Percentiles rank a stretch among this genome's conserved stretches.
Conservation (phyloP, 1,284 basidiomycete genomes). For the Bothia castanella region DNA sequence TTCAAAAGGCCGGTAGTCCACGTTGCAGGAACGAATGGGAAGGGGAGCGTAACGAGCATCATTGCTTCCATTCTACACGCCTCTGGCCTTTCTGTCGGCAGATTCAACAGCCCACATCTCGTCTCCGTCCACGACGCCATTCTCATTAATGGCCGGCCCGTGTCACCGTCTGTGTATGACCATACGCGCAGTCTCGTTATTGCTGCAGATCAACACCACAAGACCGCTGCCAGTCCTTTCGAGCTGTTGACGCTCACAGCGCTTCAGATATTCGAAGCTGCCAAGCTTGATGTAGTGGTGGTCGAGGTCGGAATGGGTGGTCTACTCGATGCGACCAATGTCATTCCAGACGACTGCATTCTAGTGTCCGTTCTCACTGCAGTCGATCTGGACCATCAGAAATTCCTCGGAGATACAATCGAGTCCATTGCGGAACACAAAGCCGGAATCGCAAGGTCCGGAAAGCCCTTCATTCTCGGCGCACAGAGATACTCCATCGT, state of each 20-base stretch:
- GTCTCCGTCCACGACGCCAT: slow-evolving; percentile 78
- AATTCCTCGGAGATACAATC: slow-evolving; percentile 79
- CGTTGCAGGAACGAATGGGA: slow-evolving; percentile 95
- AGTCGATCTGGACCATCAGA: slow-evolving; percentile 92
- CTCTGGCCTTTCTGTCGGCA: slow-evolving; percentile 60
- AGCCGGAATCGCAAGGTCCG: slow-evolving; percentile 71
- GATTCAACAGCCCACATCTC: slow-evolving; percentile 94
- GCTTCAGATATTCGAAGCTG: slow-evolving; percentile 66
- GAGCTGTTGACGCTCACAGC: slow-evolving; percentile 84
- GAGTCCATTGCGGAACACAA: slow-evolving; percentile 81
- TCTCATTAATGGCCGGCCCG: slow-evolving; percentile 57
- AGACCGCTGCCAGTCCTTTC: slow-evolving; percentile 65
- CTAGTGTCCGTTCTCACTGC: slow-evolving; percentile 79
- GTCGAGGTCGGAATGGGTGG: slow-evolving; percentile 97
- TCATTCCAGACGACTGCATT: slow-evolving; percentile 67
- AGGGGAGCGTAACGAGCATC: slow-evolving; percentile 87
- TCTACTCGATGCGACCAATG: slow-evolving; percentile 89
- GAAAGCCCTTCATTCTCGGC: slow-evolving; percentile 73
- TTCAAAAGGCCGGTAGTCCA: slow-evolving; percentile 85
- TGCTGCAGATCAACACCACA: slow-evolving; percentile 43
- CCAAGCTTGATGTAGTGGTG: slow-evolving; percentile 74
- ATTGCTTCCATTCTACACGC: slow-evolving; percentile 71
- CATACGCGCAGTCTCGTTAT: slow-evolving; percentile 51
- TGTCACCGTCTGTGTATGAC: slow-evolving; percentile 52
- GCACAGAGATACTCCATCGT: slow-evolving; percentile 61